These are phyloP conservation scores for Suhomyces coccinellae DNA, from an alignment of 1,139 yeast genomes.

Conservation along the genomic window DNA sequence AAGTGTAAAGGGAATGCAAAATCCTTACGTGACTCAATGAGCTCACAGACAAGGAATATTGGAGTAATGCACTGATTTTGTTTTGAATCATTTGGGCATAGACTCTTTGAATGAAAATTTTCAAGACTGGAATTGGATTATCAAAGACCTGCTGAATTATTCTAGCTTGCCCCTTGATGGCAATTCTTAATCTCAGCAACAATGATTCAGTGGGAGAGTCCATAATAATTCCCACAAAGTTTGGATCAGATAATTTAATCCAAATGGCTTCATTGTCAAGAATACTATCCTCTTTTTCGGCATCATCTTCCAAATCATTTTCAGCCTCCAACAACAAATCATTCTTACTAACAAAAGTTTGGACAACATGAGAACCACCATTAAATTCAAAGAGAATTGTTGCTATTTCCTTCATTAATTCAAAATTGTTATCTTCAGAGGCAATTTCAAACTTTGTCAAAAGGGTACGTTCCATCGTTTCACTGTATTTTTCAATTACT, in stretches of 20 bases:
- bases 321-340: conserved; percentile 55
- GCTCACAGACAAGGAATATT: conserved; percentile 63
- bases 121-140: conserved; percentile 62
- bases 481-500: conserved; percentile 70
- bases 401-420: conserved; percentile 78
- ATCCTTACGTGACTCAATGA: conserved; percentile 77
- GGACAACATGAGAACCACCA: conserved; percentile 82
- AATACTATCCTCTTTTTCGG: conserved; percentile 35
- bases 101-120: conserved; percentile 70
- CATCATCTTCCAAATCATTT: conserved; percentile 34
- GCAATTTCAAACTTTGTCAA: conserved; percentile 60
- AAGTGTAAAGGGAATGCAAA: conserved; percentile 62
- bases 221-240: conserved; percentile 28
- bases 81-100: conserved; percentile 77
- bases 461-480: conserved; percentile 68
- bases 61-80: conserved; percentile 62
- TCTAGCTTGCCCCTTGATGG: conserved; percentile 68
- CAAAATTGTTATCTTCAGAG: conserved; percentile 57
- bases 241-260: conserved; percentile 40
- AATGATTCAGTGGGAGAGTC: conserved; percentile 37
- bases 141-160: conserved; percentile 74
- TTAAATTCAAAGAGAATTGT: conserved; percentile 77
- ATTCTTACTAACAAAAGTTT: conserved; percentile 79
- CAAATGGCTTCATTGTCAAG: conserved; percentile 42
- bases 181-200: conserved; percentile 38